phyloP scores from a whole-genome alignment of 495 filamentous ascomycete genomes.

The Amniculicola lignicola region DNA sequence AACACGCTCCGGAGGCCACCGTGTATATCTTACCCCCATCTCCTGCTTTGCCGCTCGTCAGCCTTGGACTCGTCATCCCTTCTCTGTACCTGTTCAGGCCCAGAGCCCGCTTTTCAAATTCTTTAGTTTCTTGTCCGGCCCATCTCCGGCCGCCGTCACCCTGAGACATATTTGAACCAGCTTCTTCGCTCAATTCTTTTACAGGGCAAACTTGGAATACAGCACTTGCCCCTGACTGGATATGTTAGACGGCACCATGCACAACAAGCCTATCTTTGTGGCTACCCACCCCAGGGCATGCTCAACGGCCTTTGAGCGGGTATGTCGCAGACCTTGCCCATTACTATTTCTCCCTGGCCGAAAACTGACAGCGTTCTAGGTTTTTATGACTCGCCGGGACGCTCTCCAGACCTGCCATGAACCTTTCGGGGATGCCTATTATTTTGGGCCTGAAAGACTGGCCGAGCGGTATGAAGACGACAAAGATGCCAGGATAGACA shows the following conservation, averaged over 20 bases:
- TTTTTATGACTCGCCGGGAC: conserved; percentile 90
- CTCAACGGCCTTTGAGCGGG: conserved; percentile 94
- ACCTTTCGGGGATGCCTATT: conserved; percentile 94
- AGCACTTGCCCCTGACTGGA: conserved; percentile 11
- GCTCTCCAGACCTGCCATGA: conserved; percentile 83
- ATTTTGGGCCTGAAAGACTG: conserved; percentile 87
- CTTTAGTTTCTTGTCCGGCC: conserved; percentile 7
- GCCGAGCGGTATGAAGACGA: conserved; percentile 72
- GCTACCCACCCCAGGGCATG: conserved; percentile 91
- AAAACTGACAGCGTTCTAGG: conserved; percentile 49
- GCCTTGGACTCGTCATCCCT: not conserved
- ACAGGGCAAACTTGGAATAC: conserved; percentile 26
- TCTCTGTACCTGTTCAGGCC: not conserved
- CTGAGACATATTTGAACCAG: conserved; percentile 13
- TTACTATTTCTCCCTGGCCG: not conserved
- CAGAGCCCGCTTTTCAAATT: conserved; percentile 9
- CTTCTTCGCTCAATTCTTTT: not conserved
- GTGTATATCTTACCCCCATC: too few species aligned
- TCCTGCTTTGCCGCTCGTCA: too few species aligned
- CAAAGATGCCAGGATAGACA: conserved; percentile 61
- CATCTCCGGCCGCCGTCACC: too few species aligned
- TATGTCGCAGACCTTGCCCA: conserved; percentile 42
- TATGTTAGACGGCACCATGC: conserved; percentile 50
- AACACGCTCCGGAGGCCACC: too few species aligned
- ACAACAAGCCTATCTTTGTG: conserved; percentile 79